Base-by-base conservation (phyloP, 2,329 filamentous ascomycete species). In the Penicillium sp. region DNA sequence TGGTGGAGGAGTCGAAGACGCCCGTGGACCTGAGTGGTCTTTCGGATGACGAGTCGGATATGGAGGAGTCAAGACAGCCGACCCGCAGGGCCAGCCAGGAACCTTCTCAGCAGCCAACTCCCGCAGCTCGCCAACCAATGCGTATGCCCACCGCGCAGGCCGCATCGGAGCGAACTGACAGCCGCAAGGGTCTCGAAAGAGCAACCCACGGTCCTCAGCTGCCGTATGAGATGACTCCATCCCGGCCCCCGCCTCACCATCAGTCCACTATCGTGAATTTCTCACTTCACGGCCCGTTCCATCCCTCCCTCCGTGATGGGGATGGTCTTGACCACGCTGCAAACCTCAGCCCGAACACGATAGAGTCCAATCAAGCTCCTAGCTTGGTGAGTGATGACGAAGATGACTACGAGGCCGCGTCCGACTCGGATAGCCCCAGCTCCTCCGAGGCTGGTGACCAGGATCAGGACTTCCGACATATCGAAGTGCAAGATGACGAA, bases 321-420 rank as follows among this genome's bases (percentile, higher is more conserved):
- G 82, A 85, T 49, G 62, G 63, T 34, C 42, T 69, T 16, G 65
- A 68, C 33, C 66, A 64, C 15, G 56, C 66, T 29, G 77, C 79
- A 43, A 84, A 88, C 49, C 71, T 89, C 52, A 89, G 86, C 63
- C 87, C 87, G 5, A 84, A 85, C 62, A 87, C 86, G 0, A 73
- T 85, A 42, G 79, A 86, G 46, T 88, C 86, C 69, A 90, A 90
- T 70, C 88, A 89, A 60, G 87, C 88, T 8, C 88, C 88, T 21
- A 90, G 87, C 62, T 79, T 92, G 45, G 87, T 91, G 65, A 90
- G 87, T 71, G 88, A 92, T 70, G 87, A 90, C 65, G 66, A 65
- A 29, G 86, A 87, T 62, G 88, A 90, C 67, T 89, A 88, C 64
- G 87, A 88, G 60, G 85, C 66, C 13, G 72, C 87, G 50, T 89